These are phyloP conservation scores for Boletellus ananiceps DNA, from an alignment of 768 basidiomycete genomes.

Conservation along the genomic window DNA sequence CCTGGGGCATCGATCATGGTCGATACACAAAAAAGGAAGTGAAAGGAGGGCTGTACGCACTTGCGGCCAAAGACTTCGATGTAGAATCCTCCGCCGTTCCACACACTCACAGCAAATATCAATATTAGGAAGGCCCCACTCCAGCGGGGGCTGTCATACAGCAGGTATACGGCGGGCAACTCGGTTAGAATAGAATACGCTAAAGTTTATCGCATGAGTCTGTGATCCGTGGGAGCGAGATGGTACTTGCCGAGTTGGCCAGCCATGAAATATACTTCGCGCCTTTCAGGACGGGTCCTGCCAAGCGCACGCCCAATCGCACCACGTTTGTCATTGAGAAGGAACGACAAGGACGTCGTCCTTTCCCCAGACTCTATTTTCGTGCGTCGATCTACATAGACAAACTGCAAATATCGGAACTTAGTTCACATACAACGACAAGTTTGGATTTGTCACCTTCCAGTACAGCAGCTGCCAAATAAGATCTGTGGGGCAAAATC, in stretches of 20 bases:
- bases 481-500: slow-evolving; percentile 52
- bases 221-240: neutral
- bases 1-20: slow-evolving; percentile 36
- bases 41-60: slow-evolving; percentile 45
- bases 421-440: neutral
- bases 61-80: slow-evolving; percentile 97
- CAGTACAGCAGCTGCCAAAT: slow-evolving; percentile 94
- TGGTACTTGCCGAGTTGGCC: slow-evolving; percentile 68
- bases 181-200: slow-evolving; percentile 86
- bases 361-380: slow-evolving; percentile 92
- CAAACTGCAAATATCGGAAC: slow-evolving; percentile 47
- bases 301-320: slow-evolving; percentile 71
- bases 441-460: slow-evolving; percentile 52
- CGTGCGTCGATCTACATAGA: slow-evolving; percentile 79
- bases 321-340: slow-evolving; percentile 85
- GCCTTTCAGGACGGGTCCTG: slow-evolving; percentile 52
- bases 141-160: slow-evolving; percentile 78
- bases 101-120: slow-evolving; percentile 84
- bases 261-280: slow-evolving; percentile 72
- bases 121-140: slow-evolving; percentile 72
- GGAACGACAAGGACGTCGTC: slow-evolving; percentile 83
- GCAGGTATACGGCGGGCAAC: slow-evolving; percentile 74
- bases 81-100: slow-evolving; percentile 96
- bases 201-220: slow-evolving; percentile 26
- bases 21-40: neutral